Evolutionary conservation across 1,284 basidiomycete species (phyloP).

Genomic region (Ustilago xerochloae): DNA sequence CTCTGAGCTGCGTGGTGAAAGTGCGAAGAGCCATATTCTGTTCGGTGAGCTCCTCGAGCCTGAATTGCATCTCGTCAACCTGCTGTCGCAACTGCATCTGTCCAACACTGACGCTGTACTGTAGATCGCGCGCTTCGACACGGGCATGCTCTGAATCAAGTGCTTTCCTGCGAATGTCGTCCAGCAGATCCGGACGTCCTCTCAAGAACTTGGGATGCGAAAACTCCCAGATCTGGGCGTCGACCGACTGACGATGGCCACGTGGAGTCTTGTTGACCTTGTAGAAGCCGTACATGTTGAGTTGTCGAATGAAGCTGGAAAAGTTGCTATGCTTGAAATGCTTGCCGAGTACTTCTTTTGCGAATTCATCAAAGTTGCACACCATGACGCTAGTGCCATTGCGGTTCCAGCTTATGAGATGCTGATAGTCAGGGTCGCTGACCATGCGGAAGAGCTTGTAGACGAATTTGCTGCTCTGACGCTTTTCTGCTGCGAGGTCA

Average conservation of each 20-base stretch:
- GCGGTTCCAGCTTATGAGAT: constrained; percentile 60
- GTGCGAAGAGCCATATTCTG: constrained; percentile 53
- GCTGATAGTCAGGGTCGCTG: constrained; percentile 56
- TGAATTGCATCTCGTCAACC: constrained; percentile 59
- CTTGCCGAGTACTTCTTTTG: constrained; percentile 67
- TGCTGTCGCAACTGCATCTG: constrained; percentile 61
- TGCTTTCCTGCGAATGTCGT: constrained; percentile 86
- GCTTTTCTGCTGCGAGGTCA: constrained; percentile 49
- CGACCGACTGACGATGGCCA: constrained; percentile 78
- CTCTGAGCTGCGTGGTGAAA: constrained; percentile 44
- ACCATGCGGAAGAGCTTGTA: constrained; percentile 64
- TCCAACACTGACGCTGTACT: constrained; percentile 58
- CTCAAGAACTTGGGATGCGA: constrained; percentile 86
- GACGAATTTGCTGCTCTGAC: constrained; percentile 58
- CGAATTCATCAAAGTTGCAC: constrained; percentile 65
- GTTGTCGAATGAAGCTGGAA: constrained; percentile 86
- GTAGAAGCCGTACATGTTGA: constrained; percentile 77
- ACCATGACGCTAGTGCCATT: constrained; percentile 61
- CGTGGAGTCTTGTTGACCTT: constrained; percentile 78
- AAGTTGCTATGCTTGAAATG: constrained; percentile 75
- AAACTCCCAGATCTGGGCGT: constrained; percentile 88
- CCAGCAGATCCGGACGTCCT: constrained; percentile 81
- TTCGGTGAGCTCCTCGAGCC: constrained; percentile 56
- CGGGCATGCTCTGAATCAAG: constrained; percentile 63
- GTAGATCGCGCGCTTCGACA: constrained; percentile 56